A percentile compares a stretch with the other conserved stretches of the same genome.
These are phyloP conservation scores for Saccharata proteae DNA, from an alignment of 2,329 filamentous ascomycete genomes.

Conservation along the genomic window DNA sequence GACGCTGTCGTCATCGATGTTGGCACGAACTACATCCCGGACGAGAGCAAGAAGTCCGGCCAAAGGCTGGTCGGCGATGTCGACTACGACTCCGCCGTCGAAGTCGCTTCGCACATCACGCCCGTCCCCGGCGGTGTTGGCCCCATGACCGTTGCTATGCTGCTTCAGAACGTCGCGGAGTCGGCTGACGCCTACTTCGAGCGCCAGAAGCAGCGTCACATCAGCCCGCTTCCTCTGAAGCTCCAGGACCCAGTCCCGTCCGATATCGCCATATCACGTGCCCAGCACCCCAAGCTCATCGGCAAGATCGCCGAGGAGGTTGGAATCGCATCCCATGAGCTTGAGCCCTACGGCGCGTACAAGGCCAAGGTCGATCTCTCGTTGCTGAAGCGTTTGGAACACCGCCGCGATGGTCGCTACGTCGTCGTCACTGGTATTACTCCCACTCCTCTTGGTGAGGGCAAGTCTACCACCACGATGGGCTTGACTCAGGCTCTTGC, in stretches of 20 bases:
- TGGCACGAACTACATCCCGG: conserved; percentile 89
- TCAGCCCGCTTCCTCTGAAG: conserved; percentile 73
- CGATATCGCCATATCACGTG: conserved; percentile 82
- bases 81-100: conserved; percentile 70
- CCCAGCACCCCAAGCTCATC: conserved; percentile 86
- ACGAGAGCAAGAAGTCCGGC: conserved; percentile 82
- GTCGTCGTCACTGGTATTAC: conserved; percentile 92
- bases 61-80: conserved; percentile 90
- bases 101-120: conserved; percentile 87
- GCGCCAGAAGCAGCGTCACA: conserved; percentile 65
- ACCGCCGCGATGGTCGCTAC: conserved; percentile 82
- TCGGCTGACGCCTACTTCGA: conserved; percentile 74
- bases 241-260: conserved; percentile 76
- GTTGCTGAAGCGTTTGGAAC: conserved; percentile 69
- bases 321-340: conserved; percentile 75
- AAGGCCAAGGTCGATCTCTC: conserved; percentile 90
- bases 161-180: conserved; percentile 88
- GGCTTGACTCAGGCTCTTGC: conserved; percentile 87
- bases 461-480: conserved; percentile 96
- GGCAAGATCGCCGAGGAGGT: conserved; percentile 73
- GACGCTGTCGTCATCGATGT: conserved; percentile 96
- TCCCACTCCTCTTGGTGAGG: conserved; percentile 89
- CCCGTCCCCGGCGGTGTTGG: conserved; percentile 94
- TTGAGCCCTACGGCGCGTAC: conserved; percentile 88
- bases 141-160: conserved; percentile 98